A percentile compares a stretch with the other conserved stretches of the same genome.
Evolutionary conservation across 2,329 filamentous ascomycete species (phyloP).

Genomic region (Alternaria hordeiaustralica): DNA sequence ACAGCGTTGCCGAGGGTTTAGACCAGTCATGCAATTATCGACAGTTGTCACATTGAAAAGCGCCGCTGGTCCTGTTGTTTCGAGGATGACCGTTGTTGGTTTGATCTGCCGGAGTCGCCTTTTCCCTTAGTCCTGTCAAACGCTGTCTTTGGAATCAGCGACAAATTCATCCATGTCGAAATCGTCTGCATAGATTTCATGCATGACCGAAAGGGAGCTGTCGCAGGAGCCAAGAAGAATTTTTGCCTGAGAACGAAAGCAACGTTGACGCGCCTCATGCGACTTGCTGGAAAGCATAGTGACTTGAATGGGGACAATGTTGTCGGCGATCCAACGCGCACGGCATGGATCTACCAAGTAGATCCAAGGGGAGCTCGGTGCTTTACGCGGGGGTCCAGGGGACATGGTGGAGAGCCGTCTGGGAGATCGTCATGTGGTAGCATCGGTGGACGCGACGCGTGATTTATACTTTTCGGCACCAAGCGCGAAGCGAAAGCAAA

Average conservation of each 20-base stretch:
- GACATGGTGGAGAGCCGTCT: not conserved
- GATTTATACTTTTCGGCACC: not conserved
- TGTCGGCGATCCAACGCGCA: not conserved
- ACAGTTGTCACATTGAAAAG: not conserved
- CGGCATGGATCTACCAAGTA: not conserved
- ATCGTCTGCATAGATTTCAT: not conserved
- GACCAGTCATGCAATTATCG: not conserved
- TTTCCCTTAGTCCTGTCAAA: not conserved
- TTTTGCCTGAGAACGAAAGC: not conserved
- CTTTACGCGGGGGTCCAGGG: not conserved
- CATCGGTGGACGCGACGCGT: not conserved
- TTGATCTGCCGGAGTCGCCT: not conserved
- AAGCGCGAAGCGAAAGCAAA: not conserved
- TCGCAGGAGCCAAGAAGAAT: not conserved
- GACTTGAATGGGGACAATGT: not conserved
- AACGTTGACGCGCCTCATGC: not conserved
- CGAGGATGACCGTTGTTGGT: not conserved
- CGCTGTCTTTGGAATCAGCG: not conserved
- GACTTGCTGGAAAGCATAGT: not conserved
- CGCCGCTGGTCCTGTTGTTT: not conserved
- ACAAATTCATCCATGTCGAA: not conserved
- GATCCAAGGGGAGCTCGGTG: not conserved
- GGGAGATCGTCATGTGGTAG: not conserved
- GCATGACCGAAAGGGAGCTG: not conserved
- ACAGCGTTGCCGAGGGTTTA: not conserved